A percentile compares a stretch with the other conserved stretches of the same genome.
Conservation (phyloP, 208 protist species). For the Sergeia podlipaevii region DNA sequence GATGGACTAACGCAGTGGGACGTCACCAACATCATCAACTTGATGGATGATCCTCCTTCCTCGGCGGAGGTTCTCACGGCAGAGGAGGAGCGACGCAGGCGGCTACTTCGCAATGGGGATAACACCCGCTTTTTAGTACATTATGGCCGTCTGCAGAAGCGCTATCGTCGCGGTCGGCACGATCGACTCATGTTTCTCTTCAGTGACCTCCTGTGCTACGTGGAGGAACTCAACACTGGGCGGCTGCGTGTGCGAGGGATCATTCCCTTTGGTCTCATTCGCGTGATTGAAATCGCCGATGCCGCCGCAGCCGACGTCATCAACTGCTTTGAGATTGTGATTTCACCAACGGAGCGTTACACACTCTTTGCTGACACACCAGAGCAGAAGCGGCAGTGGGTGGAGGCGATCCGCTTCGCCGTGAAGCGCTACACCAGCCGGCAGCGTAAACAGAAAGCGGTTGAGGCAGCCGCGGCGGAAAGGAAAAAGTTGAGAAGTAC, state of each 20-base stretch:
- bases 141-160: conserved; percentile 64
- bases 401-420: conserved; percentile 59
- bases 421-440: conserved; percentile 16
- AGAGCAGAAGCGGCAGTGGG: conserved; percentile 77
- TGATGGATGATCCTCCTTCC: conserved; percentile 35
- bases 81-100: conserved; percentile 11
- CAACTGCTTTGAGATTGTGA: conserved; percentile 56
- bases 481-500: no score
- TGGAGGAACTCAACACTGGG: conserved; percentile 66
- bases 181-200: conserved; percentile 81
- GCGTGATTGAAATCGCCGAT: conserved; percentile 44
- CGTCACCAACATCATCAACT: conserved; percentile 38
- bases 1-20: conserved; percentile 58
- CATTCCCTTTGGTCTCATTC: conserved; percentile 43
- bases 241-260: conserved; percentile 62
- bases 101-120: neutral
- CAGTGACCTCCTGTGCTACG: conserved; percentile 77
- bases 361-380: conserved; percentile 60
- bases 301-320: conserved; percentile 12
- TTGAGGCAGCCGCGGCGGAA: neutral
- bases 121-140: conserved; percentile 53
- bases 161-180: conserved; percentile 56
- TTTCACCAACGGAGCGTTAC: conserved; percentile 33
- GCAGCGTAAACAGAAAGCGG: no score
- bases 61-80: neutral